These are phyloP conservation scores for Septoria petroselini DNA, from an alignment of 2,329 filamentous ascomycete genomes.

Conservation along the genomic window DNA sequence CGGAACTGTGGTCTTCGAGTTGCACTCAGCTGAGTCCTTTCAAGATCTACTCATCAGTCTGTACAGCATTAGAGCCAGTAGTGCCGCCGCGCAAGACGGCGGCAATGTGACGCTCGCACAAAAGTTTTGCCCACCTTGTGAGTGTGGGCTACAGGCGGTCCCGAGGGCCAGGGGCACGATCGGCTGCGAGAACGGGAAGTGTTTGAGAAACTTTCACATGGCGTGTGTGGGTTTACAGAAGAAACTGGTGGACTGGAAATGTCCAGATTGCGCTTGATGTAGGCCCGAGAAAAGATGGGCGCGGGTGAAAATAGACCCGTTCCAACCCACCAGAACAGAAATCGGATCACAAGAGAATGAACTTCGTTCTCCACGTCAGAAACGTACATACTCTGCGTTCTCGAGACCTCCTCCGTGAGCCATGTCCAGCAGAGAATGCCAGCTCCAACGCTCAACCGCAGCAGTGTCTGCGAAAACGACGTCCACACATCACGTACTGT, in stretches of 20 bases:
- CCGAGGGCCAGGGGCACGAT: conserved; percentile 15
- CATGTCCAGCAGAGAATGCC: too few relatives aligned
- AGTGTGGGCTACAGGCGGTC: conserved; percentile 19
- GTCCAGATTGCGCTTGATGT: conserved; percentile 18
- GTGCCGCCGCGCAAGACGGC: too few relatives aligned
- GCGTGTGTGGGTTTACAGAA: conserved; percentile 19
- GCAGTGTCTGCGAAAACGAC: background rate
- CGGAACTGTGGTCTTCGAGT: conserved; percentile 17
- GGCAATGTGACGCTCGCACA: background rate
- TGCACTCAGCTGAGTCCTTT: conserved; percentile 8
- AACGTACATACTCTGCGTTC: too few relatives aligned
- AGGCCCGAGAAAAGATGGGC: too few relatives aligned
- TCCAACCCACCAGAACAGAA: too few relatives aligned
- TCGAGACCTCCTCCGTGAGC: too few relatives aligned
- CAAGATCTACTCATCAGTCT: conserved; percentile 6
- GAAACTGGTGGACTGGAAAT: conserved; percentile 21
- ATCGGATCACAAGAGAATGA: too few relatives aligned
- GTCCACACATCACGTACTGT: background rate
- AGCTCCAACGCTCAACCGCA: conserved; percentile 5
- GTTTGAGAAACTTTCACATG: conserved; percentile 22
- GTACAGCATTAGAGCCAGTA: background rate
- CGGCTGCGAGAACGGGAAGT: conserved; percentile 20
- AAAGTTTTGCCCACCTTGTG: conserved; percentile 16
- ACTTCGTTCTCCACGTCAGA: too few relatives aligned
- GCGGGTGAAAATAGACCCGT: too few relatives aligned